A percentile compares a stretch with the other conserved stretches of the same genome.
phyloP scores from a whole-genome alignment of 148 eudicot species.

The Suaeda aralocaspica region DNA sequence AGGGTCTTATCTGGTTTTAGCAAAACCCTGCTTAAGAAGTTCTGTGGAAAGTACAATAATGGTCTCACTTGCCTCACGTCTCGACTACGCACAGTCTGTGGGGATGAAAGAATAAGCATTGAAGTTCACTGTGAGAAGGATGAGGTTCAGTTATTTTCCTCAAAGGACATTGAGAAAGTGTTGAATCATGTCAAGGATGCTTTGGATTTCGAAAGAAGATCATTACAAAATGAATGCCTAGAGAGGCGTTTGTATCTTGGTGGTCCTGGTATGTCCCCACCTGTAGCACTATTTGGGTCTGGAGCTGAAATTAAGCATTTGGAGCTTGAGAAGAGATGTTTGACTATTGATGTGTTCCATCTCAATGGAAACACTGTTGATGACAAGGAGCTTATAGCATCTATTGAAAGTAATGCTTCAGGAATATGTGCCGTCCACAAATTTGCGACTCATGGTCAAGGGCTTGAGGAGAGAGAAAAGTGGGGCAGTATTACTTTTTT shows the following conservation, averaged over 20 bases:
- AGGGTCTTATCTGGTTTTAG: constrained; percentile 53
- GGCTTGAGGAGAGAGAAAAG: constrained; percentile 49
- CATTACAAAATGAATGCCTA: constrained; percentile 68
- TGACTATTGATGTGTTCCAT: constrained; percentile 66
- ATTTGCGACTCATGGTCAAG: constrained; percentile 33
- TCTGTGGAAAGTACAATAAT: constrained; percentile 64
- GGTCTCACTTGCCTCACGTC: constrained; percentile 46
- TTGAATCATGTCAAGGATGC: constrained; percentile 32
- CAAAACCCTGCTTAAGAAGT: constrained; percentile 53
- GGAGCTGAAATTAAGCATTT: constrained; percentile 90
- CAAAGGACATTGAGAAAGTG: constrained; percentile 52
- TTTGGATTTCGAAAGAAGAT: constrained; percentile 50
- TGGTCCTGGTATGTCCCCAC: constrained; percentile 52
- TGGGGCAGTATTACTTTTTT: constrained; percentile 88
- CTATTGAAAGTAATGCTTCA: constrained; percentile 43
- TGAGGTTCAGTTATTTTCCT: constrained; percentile 45
- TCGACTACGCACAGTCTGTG: constrained; percentile 36
- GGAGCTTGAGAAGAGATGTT: constrained; percentile 78
- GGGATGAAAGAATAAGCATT: constrained; percentile 60
- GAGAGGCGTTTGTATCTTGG: constrained; percentile 71
- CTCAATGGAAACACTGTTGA: constrained; percentile 41
- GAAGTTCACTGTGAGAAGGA: constrained; percentile 63
- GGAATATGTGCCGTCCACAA: constrained; percentile 68
- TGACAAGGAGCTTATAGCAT: constrained; percentile 65
- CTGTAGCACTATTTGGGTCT: constrained; percentile 83